Evolutionary conservation across 1,284 basidiomycete genomes (phyloP).

Genomic region (Naganishia albida): DNA sequence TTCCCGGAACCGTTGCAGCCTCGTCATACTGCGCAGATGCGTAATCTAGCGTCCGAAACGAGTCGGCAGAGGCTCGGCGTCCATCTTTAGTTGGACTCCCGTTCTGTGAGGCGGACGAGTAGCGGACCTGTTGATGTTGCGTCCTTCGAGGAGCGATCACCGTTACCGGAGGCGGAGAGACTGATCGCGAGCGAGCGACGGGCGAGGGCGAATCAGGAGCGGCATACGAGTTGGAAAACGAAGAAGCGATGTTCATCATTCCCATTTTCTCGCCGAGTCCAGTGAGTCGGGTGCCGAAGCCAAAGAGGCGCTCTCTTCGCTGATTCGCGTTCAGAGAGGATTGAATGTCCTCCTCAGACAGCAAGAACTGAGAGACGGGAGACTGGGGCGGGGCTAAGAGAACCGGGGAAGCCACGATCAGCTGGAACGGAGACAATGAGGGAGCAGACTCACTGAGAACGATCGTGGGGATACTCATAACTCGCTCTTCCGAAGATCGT

Average conservation of each 20-base stretch:
- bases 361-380: constrained; percentile 21
- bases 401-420: not conserved
- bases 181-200: constrained; percentile 11
- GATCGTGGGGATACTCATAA: constrained; percentile 24
- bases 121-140: constrained; percentile 8
- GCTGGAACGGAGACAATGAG: too few relatives aligned
- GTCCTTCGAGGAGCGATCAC: constrained; percentile 10
- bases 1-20: not conserved
- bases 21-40: not conserved
- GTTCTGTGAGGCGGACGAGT: constrained; percentile 1
- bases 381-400: constrained; percentile 17
- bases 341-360: constrained; percentile 26
- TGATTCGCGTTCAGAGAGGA: constrained; percentile 23
- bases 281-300: constrained; percentile 15
- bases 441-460: constrained; percentile 16
- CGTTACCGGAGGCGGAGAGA: constrained; percentile 22
- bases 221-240: not conserved
- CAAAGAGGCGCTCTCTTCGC: constrained; percentile 19
- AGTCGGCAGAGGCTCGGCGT: constrained; percentile 16
- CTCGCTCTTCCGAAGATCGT: constrained; percentile 3
- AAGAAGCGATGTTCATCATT: constrained; percentile 16
- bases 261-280: constrained; percentile 28
- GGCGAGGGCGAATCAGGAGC: constrained; percentile 9
- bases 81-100: constrained; percentile 21
- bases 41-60: constrained; percentile 12